A percentile compares a stretch with the other conserved stretches of the same genome.
phyloP scores from a whole-genome alignment of 257 asterid species.

The Avicennia marina region DNA sequence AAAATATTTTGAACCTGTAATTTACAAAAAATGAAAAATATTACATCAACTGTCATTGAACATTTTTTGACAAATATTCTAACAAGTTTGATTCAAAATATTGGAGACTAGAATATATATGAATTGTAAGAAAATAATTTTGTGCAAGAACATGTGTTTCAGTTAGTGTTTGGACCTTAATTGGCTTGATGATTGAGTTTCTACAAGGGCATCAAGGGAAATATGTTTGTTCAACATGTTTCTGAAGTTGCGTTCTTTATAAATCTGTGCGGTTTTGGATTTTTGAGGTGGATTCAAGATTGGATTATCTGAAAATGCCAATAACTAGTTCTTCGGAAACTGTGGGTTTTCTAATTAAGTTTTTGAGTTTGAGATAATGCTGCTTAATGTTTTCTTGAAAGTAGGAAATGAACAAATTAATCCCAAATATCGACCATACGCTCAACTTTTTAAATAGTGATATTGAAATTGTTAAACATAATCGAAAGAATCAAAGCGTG shows the following conservation, averaged over 20 bases:
- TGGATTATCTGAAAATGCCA: neutral
- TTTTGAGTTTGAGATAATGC: neutral
- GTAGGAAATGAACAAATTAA: neutral
- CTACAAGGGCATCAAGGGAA: neutral
- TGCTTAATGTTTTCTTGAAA: too few relatives aligned
- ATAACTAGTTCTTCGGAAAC: neutral
- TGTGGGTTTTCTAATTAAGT: neutral
- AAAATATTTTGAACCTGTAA: too few relatives aligned
- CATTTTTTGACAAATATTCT: too few relatives aligned
- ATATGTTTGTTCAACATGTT: neutral
- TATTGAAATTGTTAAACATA: neutral
- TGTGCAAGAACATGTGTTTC: neutral
- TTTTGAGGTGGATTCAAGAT: neutral
- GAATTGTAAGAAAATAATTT: neutral
- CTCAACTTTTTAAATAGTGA: neutral
- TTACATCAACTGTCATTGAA: too few relatives aligned
- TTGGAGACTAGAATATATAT: neutral
- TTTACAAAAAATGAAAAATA: too few relatives aligned
- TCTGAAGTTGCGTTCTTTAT: constrained; percentile 8
- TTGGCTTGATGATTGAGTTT: neutral
- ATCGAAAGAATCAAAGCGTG: too few relatives aligned
- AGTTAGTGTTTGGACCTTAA: neutral
- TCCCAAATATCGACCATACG: neutral
- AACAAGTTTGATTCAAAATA: constrained; percentile 5
- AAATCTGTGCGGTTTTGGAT: neutral